phyloP scores from a whole-genome alignment of 2,329 filamentous ascomycete species.

The Knoxdaviesia capensis region DNA sequence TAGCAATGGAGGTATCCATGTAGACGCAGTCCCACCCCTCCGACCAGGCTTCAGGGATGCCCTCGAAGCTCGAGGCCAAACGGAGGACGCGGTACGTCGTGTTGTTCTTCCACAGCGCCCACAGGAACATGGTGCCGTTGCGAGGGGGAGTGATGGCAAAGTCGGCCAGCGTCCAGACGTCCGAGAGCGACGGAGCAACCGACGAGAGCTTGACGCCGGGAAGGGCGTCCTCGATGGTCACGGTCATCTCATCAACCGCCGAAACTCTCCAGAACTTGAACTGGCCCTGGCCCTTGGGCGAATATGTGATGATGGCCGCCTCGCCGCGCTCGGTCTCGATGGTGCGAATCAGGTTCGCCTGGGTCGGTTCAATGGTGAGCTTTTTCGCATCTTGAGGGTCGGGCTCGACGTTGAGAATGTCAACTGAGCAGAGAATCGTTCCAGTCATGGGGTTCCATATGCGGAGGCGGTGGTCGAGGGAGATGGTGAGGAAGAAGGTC shows the following conservation, averaged over 20 bases:
- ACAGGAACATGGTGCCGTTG: slow-evolving; percentile 39
- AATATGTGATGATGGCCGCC: slow-evolving; percentile 57
- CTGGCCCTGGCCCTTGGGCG: slow-evolving; percentile 66
- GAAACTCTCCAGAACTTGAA: slow-evolving; percentile 86
- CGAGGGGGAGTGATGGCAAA: slow-evolving; percentile 41
- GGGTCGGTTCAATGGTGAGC: slow-evolving; percentile 60
- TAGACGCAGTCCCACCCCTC: slow-evolving; percentile 51
- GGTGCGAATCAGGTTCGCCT: slow-evolving; percentile 57
- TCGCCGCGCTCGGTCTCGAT: slow-evolving; percentile 35
- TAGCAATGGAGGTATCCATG: slow-evolving; percentile 33
- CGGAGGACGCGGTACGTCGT: slow-evolving; percentile 56
- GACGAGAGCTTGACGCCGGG: slow-evolving; percentile 33
- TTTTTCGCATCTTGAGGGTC: slow-evolving; percentile 50
- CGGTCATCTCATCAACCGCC: slow-evolving; percentile 39
- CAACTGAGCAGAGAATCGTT: slow-evolving; percentile 53
- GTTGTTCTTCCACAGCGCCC: slow-evolving; percentile 74
- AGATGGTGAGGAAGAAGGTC: slow-evolving; percentile 54
- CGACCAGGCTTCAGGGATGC: slow-evolving; percentile 40
- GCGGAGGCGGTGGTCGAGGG: slow-evolving; percentile 71
- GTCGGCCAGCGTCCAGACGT: slow-evolving; percentile 63
- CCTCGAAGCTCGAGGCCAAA: slow-evolving; percentile 50
- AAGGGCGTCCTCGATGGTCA: slow-evolving; percentile 54
- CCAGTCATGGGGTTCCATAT: slow-evolving; percentile 80
- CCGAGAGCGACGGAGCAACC: slow-evolving; percentile 47
- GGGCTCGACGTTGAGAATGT: slow-evolving; percentile 50